Evolutionary conservation across 2,329 filamentous ascomycete genomes (phyloP).

Genomic region (Lecanicillium sp.): DNA sequence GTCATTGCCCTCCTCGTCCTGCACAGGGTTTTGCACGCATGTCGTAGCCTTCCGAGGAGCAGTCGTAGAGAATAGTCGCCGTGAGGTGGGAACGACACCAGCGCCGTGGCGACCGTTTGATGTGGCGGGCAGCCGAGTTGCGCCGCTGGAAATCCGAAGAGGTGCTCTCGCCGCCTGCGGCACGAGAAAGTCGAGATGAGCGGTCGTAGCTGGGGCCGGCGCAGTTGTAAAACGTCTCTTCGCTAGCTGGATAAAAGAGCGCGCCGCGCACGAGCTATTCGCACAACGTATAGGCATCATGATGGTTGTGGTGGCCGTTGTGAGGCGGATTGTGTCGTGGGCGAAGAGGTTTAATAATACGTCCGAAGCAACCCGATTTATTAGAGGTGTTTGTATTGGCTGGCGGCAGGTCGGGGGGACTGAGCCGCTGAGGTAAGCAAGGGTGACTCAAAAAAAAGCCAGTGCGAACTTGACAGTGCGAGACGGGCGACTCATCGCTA

Average conservation of each 20-base stretch:
- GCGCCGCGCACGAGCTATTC: conserved; percentile 29
- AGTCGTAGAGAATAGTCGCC: conserved; percentile 30
- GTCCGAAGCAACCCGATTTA: conserved; percentile 6
- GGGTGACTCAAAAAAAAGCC: not conserved
- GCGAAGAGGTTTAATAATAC: conserved; percentile 6
- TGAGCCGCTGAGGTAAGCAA: conserved; percentile 9
- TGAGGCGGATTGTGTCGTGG: not conserved
- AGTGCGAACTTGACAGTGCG: no score
- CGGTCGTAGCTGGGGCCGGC: conserved; percentile 16
- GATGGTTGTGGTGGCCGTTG: conserved; percentile 2
- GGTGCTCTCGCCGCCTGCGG: conserved; percentile 19
- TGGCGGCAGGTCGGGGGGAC: not conserved
- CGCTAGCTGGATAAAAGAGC: conserved; percentile 33
- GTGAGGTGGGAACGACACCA: conserved; percentile 4
- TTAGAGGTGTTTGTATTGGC: conserved; percentile 12
- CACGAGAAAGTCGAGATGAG: conserved; percentile 31
- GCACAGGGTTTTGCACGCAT: conserved; percentile 61
- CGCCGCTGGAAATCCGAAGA: conserved; percentile 8
- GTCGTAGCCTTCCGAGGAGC: conserved; percentile 32
- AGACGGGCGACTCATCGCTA: conserved; percentile 18
- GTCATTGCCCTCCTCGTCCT: conserved; percentile 75
- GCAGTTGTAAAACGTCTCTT: conserved; percentile 22
- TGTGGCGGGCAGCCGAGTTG: conserved; percentile 4
- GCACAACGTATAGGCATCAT: conserved; percentile 31
- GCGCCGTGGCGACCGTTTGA: not conserved